phyloP scores from a whole-genome alignment of 2,329 filamentous ascomycete species.

The Cercospora citrullina region DNA sequence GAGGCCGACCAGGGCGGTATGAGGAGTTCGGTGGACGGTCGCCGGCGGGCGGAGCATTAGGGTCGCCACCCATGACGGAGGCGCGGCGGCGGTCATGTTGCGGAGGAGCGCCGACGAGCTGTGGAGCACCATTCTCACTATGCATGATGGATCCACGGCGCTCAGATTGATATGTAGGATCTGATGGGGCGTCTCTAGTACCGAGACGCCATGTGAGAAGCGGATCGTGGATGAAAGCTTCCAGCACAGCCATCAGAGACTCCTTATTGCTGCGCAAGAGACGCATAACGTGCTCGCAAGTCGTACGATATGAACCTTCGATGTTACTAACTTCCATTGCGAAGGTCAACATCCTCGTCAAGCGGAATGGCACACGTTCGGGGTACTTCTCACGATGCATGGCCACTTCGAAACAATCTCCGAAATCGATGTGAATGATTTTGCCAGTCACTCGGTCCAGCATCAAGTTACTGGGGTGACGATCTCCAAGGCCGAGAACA shows the following conservation, averaged over 20 bases:
- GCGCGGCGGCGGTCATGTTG: constrained; percentile 31
- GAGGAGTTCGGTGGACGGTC: constrained; percentile 35
- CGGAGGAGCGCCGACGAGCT: not conserved
- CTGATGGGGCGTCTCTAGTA: constrained; percentile 60
- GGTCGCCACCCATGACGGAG: constrained; percentile 37
- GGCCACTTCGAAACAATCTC: constrained; percentile 98
- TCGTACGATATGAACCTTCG: constrained; percentile 96
- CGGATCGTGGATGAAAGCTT: constrained; percentile 99
- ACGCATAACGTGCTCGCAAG: constrained; percentile 97
- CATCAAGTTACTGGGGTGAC: constrained; percentile 97
- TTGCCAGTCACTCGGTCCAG: constrained; percentile 94
- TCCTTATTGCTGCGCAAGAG: constrained; percentile 97
- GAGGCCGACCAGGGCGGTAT: constrained; percentile 10
- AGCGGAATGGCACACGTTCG: constrained; percentile 92
- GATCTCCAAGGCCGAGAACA: constrained; percentile 92
- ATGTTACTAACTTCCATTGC: constrained; percentile 99
- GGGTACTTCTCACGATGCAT: constrained; percentile 99
- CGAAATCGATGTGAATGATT: constrained; percentile 98
- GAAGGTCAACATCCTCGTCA: constrained; percentile 98
- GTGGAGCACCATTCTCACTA: constrained; percentile 38
- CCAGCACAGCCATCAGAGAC: constrained; percentile 94
- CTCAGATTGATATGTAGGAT: constrained; percentile 61
- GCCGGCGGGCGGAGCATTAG: constrained; percentile 33
- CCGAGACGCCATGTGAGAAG: constrained; percentile 92
- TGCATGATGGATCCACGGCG: constrained; percentile 61